Evolutionary conservation across 1,139 yeast genomes (phyloP).

Genomic region (Taphrina deformans): DNA sequence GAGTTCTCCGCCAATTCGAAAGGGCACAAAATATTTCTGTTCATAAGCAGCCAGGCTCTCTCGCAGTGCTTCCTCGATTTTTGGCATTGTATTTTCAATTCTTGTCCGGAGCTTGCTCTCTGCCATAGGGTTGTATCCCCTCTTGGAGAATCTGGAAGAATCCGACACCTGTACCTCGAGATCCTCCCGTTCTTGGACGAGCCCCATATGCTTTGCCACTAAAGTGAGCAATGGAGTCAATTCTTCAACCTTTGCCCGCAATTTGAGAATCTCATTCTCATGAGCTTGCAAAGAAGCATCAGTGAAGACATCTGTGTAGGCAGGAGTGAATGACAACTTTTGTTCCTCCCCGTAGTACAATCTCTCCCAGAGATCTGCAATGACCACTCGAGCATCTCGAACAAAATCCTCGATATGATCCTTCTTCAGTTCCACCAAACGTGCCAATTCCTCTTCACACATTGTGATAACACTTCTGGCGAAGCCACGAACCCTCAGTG

Average conservation of each 20-base stretch:
- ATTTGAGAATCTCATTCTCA: slow-evolving; percentile 58
- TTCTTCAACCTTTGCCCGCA: slow-evolving; percentile 55
- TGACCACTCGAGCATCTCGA: slow-evolving; percentile 58
- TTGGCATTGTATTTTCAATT: slow-evolving; percentile 66
- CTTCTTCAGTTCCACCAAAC: slow-evolving; percentile 61
- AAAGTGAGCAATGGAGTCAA: slow-evolving; percentile 58
- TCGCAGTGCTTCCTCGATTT: slow-evolving; percentile 56
- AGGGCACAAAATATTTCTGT: slow-evolving; percentile 42
- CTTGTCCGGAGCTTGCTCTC: slow-evolving; percentile 77
- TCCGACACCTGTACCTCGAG: slow-evolving; percentile 73
- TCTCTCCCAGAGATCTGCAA: slow-evolving; percentile 62
- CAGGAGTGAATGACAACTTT: slow-evolving; percentile 47
- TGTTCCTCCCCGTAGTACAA: slow-evolving; percentile 59
- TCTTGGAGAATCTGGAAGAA: slow-evolving; percentile 73
- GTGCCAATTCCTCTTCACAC: slow-evolving; percentile 57
- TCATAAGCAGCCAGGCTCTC: slow-evolving; percentile 55
- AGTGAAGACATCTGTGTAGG: slow-evolving; percentile 50
- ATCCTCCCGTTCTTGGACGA: slow-evolving; percentile 62
- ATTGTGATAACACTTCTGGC: slow-evolving; percentile 43
- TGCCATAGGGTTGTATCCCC: slow-evolving; percentile 59
- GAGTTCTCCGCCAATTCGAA: slow-evolving; percentile 15
- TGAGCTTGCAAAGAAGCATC: slow-evolving; percentile 61
- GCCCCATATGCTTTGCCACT: slow-evolving; percentile 56
- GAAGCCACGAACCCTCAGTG: slow-evolving; percentile 45
- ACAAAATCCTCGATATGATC: slow-evolving; percentile 69